phyloP scores from a whole-genome alignment of 148 eudicot species.

The Rhododendron ferrugineum region DNA sequence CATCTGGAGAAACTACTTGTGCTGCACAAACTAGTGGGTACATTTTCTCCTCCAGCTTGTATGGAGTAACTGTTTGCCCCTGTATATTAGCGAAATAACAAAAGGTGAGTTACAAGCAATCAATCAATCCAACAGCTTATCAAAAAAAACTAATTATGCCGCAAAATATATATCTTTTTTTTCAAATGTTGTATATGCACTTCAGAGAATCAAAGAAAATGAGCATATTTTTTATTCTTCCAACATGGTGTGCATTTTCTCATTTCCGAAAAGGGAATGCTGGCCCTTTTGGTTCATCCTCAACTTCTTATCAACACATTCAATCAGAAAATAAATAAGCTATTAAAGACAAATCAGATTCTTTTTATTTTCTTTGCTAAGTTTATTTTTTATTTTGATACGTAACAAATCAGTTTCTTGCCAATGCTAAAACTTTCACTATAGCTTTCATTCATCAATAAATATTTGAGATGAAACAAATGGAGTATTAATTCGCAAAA shows the following conservation, averaged over 20 bases:
- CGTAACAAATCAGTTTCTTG: too few species aligned
- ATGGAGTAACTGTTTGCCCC: constrained; percentile 69
- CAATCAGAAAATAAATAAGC: not conserved
- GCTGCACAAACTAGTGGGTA: constrained; percentile 71
- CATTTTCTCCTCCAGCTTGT: constrained; percentile 46
- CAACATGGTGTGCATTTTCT: too few species aligned
- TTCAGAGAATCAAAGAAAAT: too few species aligned
- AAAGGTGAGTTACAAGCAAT: not conserved
- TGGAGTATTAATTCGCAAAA: not conserved
- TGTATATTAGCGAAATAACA: constrained; percentile 10
- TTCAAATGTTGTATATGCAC: too few species aligned
- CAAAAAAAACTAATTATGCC: not conserved
- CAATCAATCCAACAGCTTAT: not conserved
- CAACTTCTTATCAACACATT: too few species aligned
- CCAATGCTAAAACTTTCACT: too few species aligned
- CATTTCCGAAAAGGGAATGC: too few species aligned
- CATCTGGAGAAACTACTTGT: constrained; percentile 42
- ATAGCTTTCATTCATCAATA: too few species aligned
- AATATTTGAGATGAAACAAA: not conserved
- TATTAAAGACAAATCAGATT: not conserved
- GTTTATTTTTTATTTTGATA: too few species aligned
- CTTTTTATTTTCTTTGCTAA: too few species aligned
- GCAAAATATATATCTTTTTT: not conserved
- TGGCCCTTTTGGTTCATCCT: too few species aligned
- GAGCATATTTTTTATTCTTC: too few species aligned